Evolutionary conservation across 2,329 filamentous ascomycete genomes (phyloP).

Genomic region (Colletotrichum tabaci): DNA sequence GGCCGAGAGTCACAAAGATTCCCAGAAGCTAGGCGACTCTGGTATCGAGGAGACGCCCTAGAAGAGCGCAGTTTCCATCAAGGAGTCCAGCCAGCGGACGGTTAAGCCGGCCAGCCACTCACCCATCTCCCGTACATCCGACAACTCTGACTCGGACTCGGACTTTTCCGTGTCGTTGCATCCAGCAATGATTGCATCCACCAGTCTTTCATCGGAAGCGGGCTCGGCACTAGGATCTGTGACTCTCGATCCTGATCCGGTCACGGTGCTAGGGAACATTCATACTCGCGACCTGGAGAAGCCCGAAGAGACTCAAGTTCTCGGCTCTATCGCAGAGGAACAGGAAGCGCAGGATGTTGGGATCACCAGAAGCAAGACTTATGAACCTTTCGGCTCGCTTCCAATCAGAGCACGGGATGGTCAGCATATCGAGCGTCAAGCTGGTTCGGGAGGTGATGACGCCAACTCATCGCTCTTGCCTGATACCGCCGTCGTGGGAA

Average conservation of each 20-base stretch:
- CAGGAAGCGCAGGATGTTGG: neutral
- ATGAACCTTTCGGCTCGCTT: neutral
- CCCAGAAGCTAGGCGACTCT: neutral
- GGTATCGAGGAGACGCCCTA: neutral
- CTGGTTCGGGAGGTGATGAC: neutral
- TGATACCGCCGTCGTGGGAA: too few relatives aligned
- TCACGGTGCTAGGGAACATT: neutral
- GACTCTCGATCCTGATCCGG: neutral
- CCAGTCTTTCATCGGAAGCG: neutral
- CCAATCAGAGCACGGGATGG: neutral
- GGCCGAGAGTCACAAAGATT: too few relatives aligned
- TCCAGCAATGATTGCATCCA: neutral
- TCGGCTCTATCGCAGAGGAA: neutral
- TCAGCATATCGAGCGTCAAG: neutral
- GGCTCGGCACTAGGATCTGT: neutral
- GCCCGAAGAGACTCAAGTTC: neutral
- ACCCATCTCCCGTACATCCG: too few relatives aligned
- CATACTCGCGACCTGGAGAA: neutral
- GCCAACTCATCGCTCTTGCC: too few relatives aligned
- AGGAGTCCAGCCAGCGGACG: neutral
- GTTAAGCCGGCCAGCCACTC: neutral
- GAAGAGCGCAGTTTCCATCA: neutral
- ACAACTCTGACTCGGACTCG: too few relatives aligned
- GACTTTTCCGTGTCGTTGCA: neutral
- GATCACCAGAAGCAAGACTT: neutral